Evolutionary conservation across 1,139 yeast genomes (phyloP), one percentile per base, ranked within the genome.

Genomic region (Geotrichum europaeum): DNA sequence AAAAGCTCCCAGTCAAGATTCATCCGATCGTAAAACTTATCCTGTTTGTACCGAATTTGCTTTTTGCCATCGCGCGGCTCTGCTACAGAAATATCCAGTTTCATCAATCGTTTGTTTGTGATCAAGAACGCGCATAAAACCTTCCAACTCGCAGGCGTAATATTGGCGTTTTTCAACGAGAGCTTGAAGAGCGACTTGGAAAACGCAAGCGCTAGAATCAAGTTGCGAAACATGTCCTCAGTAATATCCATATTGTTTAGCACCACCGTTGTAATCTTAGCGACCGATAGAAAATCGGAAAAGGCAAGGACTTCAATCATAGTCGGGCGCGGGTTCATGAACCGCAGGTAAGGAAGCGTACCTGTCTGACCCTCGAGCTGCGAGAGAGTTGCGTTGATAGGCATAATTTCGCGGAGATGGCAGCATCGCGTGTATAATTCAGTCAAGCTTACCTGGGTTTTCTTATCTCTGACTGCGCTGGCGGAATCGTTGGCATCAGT

Each of bases 341-440:
- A 79, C 69, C 89, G 87, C 64, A 92, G 76, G 6, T 86, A 86
- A 62, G 86, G 87, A 56, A 92, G 76, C 1, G 97, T 97, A 52
- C 85, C 81, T 0, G 84, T 73, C 68, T 89, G 89, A 63, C 85
- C 85, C 69, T 87, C 88, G 63, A 92, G 79, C 72, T 92, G 98
- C 68, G 86, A 87, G 67, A 90, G 73, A 0, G 96, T 90, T 0
- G 96, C 96, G 0, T 96, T 96, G 63, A 92, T 91, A 0, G 98
- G 98, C 64, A 92, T 75, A 59, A 92, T 92, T 69, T 92, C 98
- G 60, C 98, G 79, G 64, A 92, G 77, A 74, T 92, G 98, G 69
- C 97, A 92, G 72, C 97, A 91, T 66, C 97, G 78, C 0, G 97
- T 89, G 72, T 92, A 92, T n/a, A 92, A 77, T 51, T 85, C 82